Percentiles rank a stretch among this genome's conserved stretches.
phyloP scores from a whole-genome alignment of 2,329 filamentous ascomycete genomes.

The Aspergillus unguis region DNA sequence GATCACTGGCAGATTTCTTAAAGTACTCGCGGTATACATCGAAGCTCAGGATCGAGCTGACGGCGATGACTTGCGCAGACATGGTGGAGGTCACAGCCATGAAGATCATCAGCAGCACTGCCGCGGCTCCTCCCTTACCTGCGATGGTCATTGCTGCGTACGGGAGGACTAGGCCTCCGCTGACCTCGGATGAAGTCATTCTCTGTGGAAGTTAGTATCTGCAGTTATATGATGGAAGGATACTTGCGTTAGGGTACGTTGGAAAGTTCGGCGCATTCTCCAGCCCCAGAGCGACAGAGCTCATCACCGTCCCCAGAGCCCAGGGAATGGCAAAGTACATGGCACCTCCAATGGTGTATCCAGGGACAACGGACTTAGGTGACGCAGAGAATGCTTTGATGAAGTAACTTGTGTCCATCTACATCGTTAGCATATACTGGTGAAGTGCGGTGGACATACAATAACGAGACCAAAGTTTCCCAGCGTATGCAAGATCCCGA shows the following conservation, averaged over 20 bases:
- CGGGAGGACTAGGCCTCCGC: constrained; percentile 36
- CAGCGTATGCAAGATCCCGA: constrained; percentile 49
- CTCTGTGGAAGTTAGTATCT: constrained; percentile 18
- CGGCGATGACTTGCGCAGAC: neutral
- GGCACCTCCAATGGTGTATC: constrained; percentile 52
- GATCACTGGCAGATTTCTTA: neutral
- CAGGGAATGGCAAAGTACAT: constrained; percentile 56
- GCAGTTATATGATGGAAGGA: neutral
- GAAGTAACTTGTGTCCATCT: constrained; percentile 55
- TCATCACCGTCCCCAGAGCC: constrained; percentile 51
- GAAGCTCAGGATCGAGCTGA: neutral
- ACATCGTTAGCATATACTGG: neutral
- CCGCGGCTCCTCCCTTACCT: neutral
- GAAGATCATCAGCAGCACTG: neutral
- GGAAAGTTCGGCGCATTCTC: constrained; percentile 52
- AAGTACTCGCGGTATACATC: constrained; percentile 1
- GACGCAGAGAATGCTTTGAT: constrained; percentile 52
- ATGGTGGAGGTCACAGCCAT: neutral
- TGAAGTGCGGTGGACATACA: constrained; percentile 22
- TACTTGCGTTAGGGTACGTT: constrained; percentile 48
- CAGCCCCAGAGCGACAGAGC: constrained; percentile 47
- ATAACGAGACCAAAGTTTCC: constrained; percentile 54
- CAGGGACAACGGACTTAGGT: constrained; percentile 49
- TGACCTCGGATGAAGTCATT: constrained; percentile 39
- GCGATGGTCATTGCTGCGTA: constrained; percentile 38